phyloP scores from a whole-genome alignment of 2,329 filamentous ascomycete genomes.

The Dothideomycetes sp. region DNA sequence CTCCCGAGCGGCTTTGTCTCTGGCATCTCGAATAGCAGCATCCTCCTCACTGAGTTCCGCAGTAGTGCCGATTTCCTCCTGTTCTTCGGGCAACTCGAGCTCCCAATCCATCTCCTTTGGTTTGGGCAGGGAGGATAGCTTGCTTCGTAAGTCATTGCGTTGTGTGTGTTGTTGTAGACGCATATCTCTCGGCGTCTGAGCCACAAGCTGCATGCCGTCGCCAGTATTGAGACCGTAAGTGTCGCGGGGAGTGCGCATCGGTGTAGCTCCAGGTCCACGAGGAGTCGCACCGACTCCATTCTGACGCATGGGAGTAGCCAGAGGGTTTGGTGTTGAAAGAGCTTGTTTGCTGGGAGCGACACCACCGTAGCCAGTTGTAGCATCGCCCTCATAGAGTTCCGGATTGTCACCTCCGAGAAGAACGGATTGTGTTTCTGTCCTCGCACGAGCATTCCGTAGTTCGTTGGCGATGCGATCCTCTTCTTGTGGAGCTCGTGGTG shows the following conservation, averaged over 20 bases:
- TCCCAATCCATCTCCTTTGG: constrained; percentile 94
- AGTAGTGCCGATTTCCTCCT: constrained; percentile 47
- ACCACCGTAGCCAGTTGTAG: constrained; percentile 81
- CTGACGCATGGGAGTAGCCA: constrained; percentile 77
- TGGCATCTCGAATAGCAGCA: constrained; percentile 65
- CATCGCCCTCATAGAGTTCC: constrained; percentile 68
- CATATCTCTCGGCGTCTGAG: constrained; percentile 68
- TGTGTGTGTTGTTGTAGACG: constrained; percentile 60
- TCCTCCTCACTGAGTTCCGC: constrained; percentile 54
- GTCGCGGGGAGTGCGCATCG: constrained; percentile 80
- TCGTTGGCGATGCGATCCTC: constrained; percentile 96
- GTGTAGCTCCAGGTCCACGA: constrained; percentile 62
- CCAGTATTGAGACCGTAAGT: constrained; percentile 73
- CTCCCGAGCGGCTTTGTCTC: constrained; percentile 53
- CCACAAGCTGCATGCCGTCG: constrained; percentile 57
- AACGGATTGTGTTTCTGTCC: constrained; percentile 90
- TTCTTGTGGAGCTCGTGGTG: constrained; percentile 79
- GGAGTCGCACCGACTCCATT: constrained; percentile 52
- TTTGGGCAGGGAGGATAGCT: constrained; percentile 76
- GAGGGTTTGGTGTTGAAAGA: constrained; percentile 85
- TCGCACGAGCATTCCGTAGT: constrained; percentile 81
- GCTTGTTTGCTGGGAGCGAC: constrained; percentile 70
- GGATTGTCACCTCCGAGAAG: constrained; percentile 91
- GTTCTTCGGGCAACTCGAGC: constrained; percentile 79
- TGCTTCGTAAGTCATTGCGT: constrained; percentile 58